Base-by-base conservation (phyloP, 2,329 filamentous ascomycete species). In the Sphaerulina musiva region DNA sequence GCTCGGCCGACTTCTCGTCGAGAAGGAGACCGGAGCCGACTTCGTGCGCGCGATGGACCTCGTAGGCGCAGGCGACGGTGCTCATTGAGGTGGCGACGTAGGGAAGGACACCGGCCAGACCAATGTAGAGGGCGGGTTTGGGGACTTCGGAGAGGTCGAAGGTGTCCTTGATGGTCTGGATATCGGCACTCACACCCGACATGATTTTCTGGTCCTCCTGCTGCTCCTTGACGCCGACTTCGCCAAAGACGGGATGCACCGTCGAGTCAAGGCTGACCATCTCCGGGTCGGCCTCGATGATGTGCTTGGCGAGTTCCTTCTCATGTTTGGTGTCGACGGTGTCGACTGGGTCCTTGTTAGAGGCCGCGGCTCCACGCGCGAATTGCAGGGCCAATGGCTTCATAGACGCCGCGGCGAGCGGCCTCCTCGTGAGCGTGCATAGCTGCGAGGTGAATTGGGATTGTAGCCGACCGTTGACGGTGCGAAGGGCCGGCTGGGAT, bases 1-100 rank as follows among this genome's bases (percentile, higher is more conserved):
- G 74, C 57, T 84, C 81, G 2, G 90, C 90, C 2, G 81, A 85
- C 47, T 89, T 81, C 47, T 83, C 83, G 60, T 76, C 81, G 67
- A 93, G 79, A 42, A 90, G 68, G 48, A 86, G 75, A 29, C 81
- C 78, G 11, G 78, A 76, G 32, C 87, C 88, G 6, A 76, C 74
- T 12, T 75, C 73, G 1, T 80, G 78, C 1, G 81, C 74, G 57
- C 85, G 83, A 69, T 89, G 91, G 60, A 95, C 82, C 65, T 93
- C 84, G 79, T 85, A 95, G 2, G 88, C 83, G 39, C 95, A 83
- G 68, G 84, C 90, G 51, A 95, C 79, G 0, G 91, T 95, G 34
- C 87, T 82, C 2, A 91, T 67, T 0, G 90, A 95, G 4, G 91
- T 96, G 41, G 79, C 87, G 8, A 95, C 76, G 72, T 95, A 96